phyloP scores from a whole-genome alignment of 306 rosid species.

The Vicia sativa region DNA sequence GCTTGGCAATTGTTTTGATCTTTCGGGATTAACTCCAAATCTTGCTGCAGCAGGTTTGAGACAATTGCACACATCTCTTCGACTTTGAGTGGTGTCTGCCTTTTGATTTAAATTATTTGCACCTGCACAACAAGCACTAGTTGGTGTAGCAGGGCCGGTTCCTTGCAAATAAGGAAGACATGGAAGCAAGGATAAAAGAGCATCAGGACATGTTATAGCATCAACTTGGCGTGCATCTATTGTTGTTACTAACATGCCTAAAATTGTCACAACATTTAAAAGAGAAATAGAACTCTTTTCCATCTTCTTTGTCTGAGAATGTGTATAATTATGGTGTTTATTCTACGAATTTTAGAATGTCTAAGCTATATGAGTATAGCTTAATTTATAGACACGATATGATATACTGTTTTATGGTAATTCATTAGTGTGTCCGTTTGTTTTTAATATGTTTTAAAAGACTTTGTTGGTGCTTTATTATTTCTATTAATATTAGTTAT shows the following conservation, averaged over 20 bases:
- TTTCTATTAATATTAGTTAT: too few relatives aligned
- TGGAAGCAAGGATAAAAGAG: neutral
- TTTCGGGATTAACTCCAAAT: neutral
- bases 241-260: neutral
- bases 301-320: constrained; percentile 23
- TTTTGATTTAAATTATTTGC: neutral
- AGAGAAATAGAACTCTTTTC: neutral
- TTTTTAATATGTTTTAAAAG: too few relatives aligned
- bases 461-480: too few relatives aligned
- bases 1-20: neutral
- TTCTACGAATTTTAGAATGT: neutral
- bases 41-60: neutral
- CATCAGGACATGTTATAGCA: neutral
- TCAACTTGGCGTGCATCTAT: neutral
- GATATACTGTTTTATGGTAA: neutral
- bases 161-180: neutral
- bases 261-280: too few relatives aligned
- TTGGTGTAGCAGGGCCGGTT: neutral
- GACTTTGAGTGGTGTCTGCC: neutral
- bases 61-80: neutral
- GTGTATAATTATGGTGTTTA: neutral
- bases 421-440: too few relatives aligned
- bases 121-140: neutral
- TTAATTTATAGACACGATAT: too few relatives aligned
- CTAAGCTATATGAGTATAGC: neutral